A percentile compares a stretch with the other conserved stretches of the same genome.
phyloP scores from a whole-genome alignment of 108 stramenopile species.

The Parietichytrium sp. region DNA sequence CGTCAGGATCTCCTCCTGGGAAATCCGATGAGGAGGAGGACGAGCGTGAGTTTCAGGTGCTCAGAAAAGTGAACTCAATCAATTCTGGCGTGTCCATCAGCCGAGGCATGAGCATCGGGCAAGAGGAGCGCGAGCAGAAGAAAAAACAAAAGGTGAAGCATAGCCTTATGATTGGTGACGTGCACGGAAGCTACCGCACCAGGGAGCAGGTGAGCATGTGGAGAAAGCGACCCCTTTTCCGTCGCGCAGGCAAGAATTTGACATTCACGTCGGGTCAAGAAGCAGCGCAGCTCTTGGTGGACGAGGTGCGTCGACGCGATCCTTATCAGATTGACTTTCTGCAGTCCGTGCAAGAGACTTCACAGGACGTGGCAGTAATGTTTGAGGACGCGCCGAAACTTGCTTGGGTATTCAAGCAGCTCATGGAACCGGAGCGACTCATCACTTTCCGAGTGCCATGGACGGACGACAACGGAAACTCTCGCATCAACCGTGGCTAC shows the following conservation, averaged over 20 bases:
- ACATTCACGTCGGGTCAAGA: constrained; percentile 86
- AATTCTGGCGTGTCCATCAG: neutral
- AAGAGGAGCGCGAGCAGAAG: neutral
- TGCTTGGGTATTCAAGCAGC: constrained; percentile 61
- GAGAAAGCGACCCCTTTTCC: constrained; percentile 86
- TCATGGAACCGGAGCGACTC: constrained; percentile 61
- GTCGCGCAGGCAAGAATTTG: constrained; percentile 79
- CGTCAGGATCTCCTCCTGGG: too few relatives aligned
- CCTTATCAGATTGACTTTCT: constrained; percentile 78
- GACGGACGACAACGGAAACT: constrained; percentile 60
- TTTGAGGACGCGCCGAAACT: constrained; percentile 61
- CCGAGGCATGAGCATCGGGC: neutral
- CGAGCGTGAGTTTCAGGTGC: neutral
- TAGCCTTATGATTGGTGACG: constrained; percentile 34
- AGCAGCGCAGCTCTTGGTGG: constrained; percentile 79
- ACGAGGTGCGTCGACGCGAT: constrained; percentile 83
- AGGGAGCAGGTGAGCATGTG: constrained; percentile 75
- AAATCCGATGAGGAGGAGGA: too few relatives aligned
- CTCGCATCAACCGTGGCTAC: constrained; percentile 62
- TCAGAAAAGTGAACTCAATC: constrained; percentile 30
- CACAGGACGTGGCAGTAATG: constrained; percentile 51
- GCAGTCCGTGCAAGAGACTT: constrained; percentile 63
- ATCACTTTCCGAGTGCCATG: constrained; percentile 65
- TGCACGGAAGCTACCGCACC: constrained; percentile 76
- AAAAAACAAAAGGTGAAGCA: neutral